Base-by-base conservation (phyloP, 2,329 filamentous ascomycete genomes). In the Fusarium sambucinum region DNA sequence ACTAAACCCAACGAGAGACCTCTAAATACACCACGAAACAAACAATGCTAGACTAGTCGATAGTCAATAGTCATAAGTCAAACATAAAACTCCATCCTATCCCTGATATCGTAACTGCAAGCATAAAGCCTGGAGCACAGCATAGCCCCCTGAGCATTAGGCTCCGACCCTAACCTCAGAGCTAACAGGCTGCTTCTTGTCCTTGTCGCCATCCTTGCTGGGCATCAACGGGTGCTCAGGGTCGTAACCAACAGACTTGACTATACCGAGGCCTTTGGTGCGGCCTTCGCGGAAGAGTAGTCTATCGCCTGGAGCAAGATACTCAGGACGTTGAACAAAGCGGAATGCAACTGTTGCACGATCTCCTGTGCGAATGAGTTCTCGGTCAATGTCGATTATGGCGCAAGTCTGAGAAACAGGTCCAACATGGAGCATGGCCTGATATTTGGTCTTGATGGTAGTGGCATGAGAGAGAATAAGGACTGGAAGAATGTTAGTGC, bases 381-480 rank as follows among this genome's bases (percentile, higher is more conserved):
- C 92, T n/a, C 95, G 90, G 77, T 99, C 96, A 70, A 99, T 96
- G 75, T 97, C 96, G 74, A 99, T 97, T 76, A 99, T 97, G 13
- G 94, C 90, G 76, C 96, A 99, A 0, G 96, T 99, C 81, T 99
- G 96, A 40, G 92, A 93, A 42, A 99, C 92, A 0, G 96, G 92
- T 0, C 96, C 96, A 6, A 99, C 94, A 74, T 99, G 96, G 23
- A 99, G 86, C 94, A 98, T 99, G 1, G 96, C 96, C 82, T 99
- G 96, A 71, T 99, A 99, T 74, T 94, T 95, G 1, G 90, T 93
- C 79, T 97, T 96, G 79, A 99, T 99, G 42, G 96, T 99, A 0
- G 96, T 99, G 1, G 95, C 94, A 75, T 99, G 96, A 6, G 92
- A 96, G 9, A 99, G 85, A 70, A 99, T 98, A 23, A 99, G 85